Conservation (phyloP, 2,329 filamentous ascomycete species). For the Chaetomium sp. region DNA sequence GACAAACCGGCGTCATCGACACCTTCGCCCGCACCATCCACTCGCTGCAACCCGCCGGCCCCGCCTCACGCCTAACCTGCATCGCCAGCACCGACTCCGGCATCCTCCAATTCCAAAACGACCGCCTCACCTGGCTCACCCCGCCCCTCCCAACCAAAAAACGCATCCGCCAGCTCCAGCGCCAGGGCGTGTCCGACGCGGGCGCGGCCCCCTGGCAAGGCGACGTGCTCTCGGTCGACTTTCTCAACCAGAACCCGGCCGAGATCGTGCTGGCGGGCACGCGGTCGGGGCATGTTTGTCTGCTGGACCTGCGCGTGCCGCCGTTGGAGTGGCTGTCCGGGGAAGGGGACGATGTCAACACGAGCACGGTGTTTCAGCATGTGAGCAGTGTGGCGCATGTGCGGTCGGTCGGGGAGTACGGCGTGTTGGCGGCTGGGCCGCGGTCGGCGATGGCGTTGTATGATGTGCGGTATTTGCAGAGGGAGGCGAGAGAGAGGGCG, state of each 20-base stretch:
- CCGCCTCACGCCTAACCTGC: conserved; percentile 36
- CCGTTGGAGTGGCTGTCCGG: conserved; percentile 15
- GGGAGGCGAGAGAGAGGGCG: too few species aligned
- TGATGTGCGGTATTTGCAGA: conserved; percentile 43
- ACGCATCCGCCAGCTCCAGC: neutral
- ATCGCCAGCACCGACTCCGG: conserved; percentile 44
- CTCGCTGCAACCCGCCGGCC: conserved; percentile 37
- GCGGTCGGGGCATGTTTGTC: conserved; percentile 40
- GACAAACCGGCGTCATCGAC: neutral
- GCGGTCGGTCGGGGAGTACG: conserved; percentile 41
- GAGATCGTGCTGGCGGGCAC: conserved; percentile 46
- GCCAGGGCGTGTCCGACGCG: conserved; percentile 2
- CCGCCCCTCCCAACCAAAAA: conserved; percentile 12
- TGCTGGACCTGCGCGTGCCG: conserved; percentile 39
- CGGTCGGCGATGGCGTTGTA: conserved; percentile 46
- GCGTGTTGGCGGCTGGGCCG: conserved; percentile 48
- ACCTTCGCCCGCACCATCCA: conserved; percentile 26
- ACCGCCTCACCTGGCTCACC: conserved; percentile 31
- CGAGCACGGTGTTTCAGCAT: conserved; percentile 23
- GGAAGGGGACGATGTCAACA: conserved; percentile 8
- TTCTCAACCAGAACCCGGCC: conserved; percentile 32
- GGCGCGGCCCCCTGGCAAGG: conserved; percentile 19
- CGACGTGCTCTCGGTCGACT: conserved; percentile 46
- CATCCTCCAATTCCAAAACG: conserved; percentile 33
- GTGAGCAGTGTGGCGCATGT: conserved; percentile 38